Evolutionary conservation across 306 rosid genomes (phyloP).

Genomic region (Hippophae gyantsensis): DNA sequence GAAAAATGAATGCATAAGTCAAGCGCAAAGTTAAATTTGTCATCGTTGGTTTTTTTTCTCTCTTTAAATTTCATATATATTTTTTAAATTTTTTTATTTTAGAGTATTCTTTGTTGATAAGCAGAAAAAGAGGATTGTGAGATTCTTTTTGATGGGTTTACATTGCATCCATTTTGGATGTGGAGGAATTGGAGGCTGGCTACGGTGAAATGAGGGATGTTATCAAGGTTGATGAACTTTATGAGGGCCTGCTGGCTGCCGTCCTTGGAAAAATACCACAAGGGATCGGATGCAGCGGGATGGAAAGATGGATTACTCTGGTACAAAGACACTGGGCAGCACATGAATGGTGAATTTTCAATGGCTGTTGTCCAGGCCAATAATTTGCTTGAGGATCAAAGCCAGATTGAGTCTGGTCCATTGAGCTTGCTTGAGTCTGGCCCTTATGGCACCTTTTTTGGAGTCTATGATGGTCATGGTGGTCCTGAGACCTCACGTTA

Average conservation of each 20-base stretch:
- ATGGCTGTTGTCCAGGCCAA: slow-evolving; percentile 98
- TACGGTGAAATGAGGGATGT: slow-evolving; percentile 97
- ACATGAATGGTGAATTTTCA: slow-evolving; percentile 76
- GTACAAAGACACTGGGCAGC: slow-evolving; percentile 87
- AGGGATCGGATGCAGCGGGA: slow-evolving; percentile 56
- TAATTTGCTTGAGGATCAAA: slow-evolving; percentile 90
- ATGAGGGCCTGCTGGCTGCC: slow-evolving; percentile 81
- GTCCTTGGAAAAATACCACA: slow-evolving; percentile 31
- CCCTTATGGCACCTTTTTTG: slow-evolving; percentile 74
- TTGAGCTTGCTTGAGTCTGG: slow-evolving; percentile 65
- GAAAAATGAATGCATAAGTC: too few species aligned
- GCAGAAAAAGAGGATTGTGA: too few species aligned
- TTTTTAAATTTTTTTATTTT: too few species aligned
- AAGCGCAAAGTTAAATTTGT: too few species aligned
- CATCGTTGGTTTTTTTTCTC: too few species aligned
- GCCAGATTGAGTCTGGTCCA: slow-evolving; percentile 88
- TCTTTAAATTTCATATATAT: too few species aligned
- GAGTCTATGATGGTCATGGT: slow-evolving; percentile 88
- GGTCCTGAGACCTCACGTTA: slow-evolving; percentile 96
- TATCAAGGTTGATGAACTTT: slow-evolving; percentile 76
- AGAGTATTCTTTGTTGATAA: too few species aligned
- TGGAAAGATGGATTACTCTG: slow-evolving; percentile 76
- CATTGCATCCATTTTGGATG: slow-evolving; percentile 62
- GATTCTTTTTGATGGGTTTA: too few species aligned
- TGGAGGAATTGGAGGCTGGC: slow-evolving; percentile 49